A percentile compares a stretch with the other conserved stretches of the same genome.
Conservation (phyloP, 371 early-diverging fungal species). For the Zopfochytrium polystomum region DNA sequence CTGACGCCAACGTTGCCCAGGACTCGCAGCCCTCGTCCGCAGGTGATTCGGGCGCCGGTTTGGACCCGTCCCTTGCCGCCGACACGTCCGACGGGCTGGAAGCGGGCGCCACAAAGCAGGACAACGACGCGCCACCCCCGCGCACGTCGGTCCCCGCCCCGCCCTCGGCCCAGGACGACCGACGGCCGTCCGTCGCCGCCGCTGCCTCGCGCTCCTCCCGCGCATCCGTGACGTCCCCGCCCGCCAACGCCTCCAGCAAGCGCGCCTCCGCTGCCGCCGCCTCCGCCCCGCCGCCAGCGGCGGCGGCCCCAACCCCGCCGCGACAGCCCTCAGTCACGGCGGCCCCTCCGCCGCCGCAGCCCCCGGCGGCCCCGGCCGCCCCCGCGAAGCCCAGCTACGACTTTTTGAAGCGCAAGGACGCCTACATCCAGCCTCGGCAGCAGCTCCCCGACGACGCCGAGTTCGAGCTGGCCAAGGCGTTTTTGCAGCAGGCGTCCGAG, state of each 20-base stretch:
- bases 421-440: slow-evolving; percentile 22
- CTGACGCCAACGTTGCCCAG: no score
- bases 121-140: no score
- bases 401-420: slow-evolving; percentile 32
- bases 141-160: no score
- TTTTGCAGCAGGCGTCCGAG: slow-evolving; percentile 35
- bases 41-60: no score
- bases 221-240: neutral
- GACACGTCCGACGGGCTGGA: no score
- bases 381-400: slow-evolving; percentile 17
- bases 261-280: neutral
- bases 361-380: neutral
- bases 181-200: no score
- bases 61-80: no score
- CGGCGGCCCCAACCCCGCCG: slow-evolving; percentile 4
- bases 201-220: neutral
- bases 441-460: slow-evolving; percentile 42
- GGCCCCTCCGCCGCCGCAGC: slow-evolving; percentile 1
- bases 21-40: no score
- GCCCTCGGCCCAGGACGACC: no score
- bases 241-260: neutral
- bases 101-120: no score
- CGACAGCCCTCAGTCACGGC: neutral
- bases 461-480: slow-evolving; percentile 41
- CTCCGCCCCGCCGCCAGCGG: neutral